Conservation (phyloP, 495 filamentous ascomycete species). For the Penicillium egyptiacum region DNA sequence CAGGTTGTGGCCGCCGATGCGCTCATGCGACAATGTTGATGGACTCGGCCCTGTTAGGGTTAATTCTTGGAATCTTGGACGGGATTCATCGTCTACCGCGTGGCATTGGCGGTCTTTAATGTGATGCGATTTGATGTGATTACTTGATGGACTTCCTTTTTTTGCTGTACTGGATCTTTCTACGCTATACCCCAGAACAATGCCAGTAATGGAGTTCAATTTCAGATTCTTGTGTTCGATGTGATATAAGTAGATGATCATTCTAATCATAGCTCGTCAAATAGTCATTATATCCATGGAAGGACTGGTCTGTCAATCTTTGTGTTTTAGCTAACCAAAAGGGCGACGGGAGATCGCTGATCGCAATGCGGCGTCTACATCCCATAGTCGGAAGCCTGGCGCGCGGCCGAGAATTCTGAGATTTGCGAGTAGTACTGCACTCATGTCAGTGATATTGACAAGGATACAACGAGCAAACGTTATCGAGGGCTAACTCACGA, state of each 20-base stretch:
- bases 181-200: slow-evolving; percentile 16
- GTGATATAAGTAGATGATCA: not conserved
- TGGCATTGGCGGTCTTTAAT: not conserved
- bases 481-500: slow-evolving; percentile 18
- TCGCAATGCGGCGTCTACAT: slow-evolving; percentile 30
- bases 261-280: not conserved
- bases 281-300: not conserved
- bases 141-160: slow-evolving; percentile 1
- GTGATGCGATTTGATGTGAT: not conserved
- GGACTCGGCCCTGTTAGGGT: not conserved
- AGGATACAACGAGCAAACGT: not conserved
- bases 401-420: slow-evolving; percentile 30
- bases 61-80: not conserved
- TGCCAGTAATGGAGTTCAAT: slow-evolving; percentile 12
- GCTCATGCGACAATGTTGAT: not conserved
- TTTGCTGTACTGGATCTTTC: slow-evolving; percentile 1
- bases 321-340: not conserved
- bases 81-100: not conserved
- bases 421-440: slow-evolving; percentile 25
- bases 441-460: slow-evolving; percentile 4
- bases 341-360: slow-evolving; percentile 20
- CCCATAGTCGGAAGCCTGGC: slow-evolving; percentile 27
- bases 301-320: not conserved
- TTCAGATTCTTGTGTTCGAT: slow-evolving; percentile 1
- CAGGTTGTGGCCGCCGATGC: not conserved